phyloP scores from a whole-genome alignment of 106 monocot species.

The Dioscorea dumetorum region DNA sequence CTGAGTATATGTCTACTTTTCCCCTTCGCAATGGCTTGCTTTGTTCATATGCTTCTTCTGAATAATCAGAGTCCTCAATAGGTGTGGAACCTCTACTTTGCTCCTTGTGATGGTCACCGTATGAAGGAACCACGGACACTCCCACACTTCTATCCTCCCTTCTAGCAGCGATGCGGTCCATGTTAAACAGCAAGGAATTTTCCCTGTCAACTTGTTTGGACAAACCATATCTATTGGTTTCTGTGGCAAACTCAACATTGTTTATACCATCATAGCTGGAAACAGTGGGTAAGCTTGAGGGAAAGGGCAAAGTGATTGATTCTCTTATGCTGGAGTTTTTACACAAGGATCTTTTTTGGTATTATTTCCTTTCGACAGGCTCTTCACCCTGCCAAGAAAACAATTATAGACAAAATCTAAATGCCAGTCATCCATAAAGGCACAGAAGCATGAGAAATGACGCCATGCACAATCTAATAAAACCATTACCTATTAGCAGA shows the following conservation, averaged over 20 bases:
- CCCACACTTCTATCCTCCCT: conserved; percentile 49
- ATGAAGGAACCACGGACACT: conserved; percentile 8
- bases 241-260: conserved; percentile 19
- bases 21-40: conserved; percentile 22
- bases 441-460: too few relatives aligned
- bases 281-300: conserved; percentile 38
- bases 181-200: conserved; percentile 20
- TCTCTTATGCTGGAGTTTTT: conserved; percentile 41
- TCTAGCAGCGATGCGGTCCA: conserved; percentile 20
- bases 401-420: not conserved
- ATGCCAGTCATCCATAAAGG: not conserved
- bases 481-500: conserved; percentile 86
- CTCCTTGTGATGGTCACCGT: conserved; percentile 32
- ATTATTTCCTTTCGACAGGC: conserved; percentile 78
- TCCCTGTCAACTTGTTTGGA: conserved; percentile 52
- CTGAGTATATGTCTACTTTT: conserved; percentile 22
- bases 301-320: conserved; percentile 36
- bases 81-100: conserved; percentile 26
- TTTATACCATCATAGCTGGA: conserved; percentile 21
- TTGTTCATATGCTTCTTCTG: conserved; percentile 35
- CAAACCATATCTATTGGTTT: conserved; percentile 51
- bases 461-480: not conserved
- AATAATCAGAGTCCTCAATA: conserved; percentile 32
- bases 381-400: conserved; percentile 68
- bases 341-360: conserved; percentile 66